Percentiles rank a stretch among this genome's conserved stretches.
These are phyloP conservation scores for Asterophora lycoperdoides DNA, from an alignment of 768 basidiomycete genomes.

Conservation along the genomic window DNA sequence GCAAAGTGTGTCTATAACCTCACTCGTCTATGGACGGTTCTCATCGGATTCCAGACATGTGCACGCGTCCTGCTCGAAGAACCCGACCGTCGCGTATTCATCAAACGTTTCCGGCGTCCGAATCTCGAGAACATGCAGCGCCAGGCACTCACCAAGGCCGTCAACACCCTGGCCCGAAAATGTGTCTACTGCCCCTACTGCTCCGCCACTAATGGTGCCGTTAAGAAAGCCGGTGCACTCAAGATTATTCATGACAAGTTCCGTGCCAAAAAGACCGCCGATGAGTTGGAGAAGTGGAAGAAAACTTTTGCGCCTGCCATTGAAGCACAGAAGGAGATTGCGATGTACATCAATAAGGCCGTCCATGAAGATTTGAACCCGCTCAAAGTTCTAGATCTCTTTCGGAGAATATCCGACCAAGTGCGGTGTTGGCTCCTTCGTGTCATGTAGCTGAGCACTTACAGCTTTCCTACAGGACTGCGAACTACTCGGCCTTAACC, in stretches of 20 bases:
- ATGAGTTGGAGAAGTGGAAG: conserved; percentile 86
- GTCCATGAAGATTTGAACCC: conserved; percentile 93
- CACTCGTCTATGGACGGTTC: background rate
- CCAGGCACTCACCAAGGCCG: conserved; percentile 74
- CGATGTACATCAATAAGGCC: conserved; percentile 79
- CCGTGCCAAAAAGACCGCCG: conserved; percentile 86
- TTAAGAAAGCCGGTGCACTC: conserved; percentile 92
- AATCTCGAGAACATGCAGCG: conserved; percentile 92
- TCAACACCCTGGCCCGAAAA: conserved; percentile 85
- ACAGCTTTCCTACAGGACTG: conserved; percentile 60
- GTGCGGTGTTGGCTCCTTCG: conserved; percentile 32
- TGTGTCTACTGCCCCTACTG: conserved; percentile 92
- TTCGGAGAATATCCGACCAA: conserved; percentile 89
- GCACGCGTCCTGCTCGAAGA: conserved; percentile 89
- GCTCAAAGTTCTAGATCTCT: conserved; percentile 87
- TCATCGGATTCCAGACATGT: conserved; percentile 57
- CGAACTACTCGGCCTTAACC: conserved; percentile 88
- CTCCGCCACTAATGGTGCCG: conserved; percentile 87
- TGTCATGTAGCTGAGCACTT: background rate
- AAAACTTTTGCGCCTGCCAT: conserved; percentile 76
- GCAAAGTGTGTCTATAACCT: conserved; percentile 62
- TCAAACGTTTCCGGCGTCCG: conserved; percentile 87
- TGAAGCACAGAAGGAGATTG: conserved; percentile 84
- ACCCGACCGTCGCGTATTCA: conserved; percentile 74
- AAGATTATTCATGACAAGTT: conserved; percentile 99